phyloP scores from a whole-genome alignment of 2,329 filamentous ascomycete genomes.

The Cryphonectria parasitica region DNA sequence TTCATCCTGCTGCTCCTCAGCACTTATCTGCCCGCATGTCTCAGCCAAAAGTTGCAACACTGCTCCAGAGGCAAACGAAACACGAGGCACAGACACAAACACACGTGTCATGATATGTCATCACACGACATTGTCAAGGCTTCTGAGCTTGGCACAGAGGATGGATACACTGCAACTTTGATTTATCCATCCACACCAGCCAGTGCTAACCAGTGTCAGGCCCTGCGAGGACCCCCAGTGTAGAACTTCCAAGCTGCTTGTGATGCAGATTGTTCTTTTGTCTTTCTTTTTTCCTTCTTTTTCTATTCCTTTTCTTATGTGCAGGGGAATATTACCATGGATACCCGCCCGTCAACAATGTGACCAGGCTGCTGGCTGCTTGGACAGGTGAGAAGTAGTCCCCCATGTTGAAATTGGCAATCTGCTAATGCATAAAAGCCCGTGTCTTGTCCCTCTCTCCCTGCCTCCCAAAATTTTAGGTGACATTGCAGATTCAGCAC shows the following conservation, averaged over 20 bases:
- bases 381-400: not conserved
- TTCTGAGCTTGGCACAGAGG: not conserved
- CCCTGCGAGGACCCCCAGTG: not conserved
- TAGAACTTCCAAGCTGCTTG: not conserved
- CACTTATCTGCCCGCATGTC: not conserved
- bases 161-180: not conserved
- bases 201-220: not conserved
- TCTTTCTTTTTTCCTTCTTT: too few relatives aligned
- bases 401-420: constrained; percentile 6
- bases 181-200: too few relatives aligned
- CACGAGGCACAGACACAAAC: constrained; percentile 6
- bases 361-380: not conserved
- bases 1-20: not conserved
- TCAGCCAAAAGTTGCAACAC: not conserved
- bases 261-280: not conserved
- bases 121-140: not conserved
- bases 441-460: not conserved
- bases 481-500: not conserved
- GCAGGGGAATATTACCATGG: not conserved
- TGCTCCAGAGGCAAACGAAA: not conserved
- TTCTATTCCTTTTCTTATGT: too few relatives aligned
- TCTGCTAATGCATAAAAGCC: constrained; percentile 1
- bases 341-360: not conserved
- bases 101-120: not conserved
- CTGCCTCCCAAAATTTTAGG: not conserved